Percentiles rank a stretch among this genome's conserved stretches.
phyloP scores from a whole-genome alignment of 1,284 basidiomycete species.

The Heterobasidion irregulare region DNA sequence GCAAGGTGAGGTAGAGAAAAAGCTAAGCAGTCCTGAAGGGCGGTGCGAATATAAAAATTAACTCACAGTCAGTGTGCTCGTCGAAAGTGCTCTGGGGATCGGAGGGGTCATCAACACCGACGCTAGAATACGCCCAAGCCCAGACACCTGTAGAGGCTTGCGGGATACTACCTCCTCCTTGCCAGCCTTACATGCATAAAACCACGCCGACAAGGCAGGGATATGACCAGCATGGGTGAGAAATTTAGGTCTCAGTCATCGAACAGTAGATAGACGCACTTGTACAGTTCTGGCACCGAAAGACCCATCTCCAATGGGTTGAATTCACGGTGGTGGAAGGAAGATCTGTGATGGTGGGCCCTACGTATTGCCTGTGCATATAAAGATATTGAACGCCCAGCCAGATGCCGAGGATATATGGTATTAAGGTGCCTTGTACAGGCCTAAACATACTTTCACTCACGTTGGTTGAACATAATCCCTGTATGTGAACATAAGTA shows the following conservation, averaged over 20 bases:
- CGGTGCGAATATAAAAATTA: background rate
- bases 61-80: conserved; percentile 38
- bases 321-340: conserved; percentile 21
- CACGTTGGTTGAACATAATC: conserved; percentile 39
- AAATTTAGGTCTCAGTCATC: background rate
- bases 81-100: conserved; percentile 29
- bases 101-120: conserved; percentile 26
- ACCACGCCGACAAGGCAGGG: background rate
- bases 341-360: conserved; percentile 21
- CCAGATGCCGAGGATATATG: background rate
- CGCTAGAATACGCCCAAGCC: conserved; percentile 42
- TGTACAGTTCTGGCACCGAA: conserved; percentile 27
- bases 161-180: conserved; percentile 28
- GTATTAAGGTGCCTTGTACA: background rate
- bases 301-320: conserved; percentile 27
- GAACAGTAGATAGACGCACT: conserved; percentile 11
- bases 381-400: background rate
- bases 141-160: conserved; percentile 31
- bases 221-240: background rate
- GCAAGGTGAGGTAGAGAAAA: background rate
- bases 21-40: background rate
- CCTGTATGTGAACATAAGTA: conserved; percentile 17
- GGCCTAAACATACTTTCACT: conserved; percentile 7
- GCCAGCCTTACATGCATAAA: conserved; percentile 14
- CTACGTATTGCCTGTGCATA: conserved; percentile 16